Base-by-base conservation (phyloP, 2,329 filamentous ascomycete species). In the Phialophora chinensis region DNA sequence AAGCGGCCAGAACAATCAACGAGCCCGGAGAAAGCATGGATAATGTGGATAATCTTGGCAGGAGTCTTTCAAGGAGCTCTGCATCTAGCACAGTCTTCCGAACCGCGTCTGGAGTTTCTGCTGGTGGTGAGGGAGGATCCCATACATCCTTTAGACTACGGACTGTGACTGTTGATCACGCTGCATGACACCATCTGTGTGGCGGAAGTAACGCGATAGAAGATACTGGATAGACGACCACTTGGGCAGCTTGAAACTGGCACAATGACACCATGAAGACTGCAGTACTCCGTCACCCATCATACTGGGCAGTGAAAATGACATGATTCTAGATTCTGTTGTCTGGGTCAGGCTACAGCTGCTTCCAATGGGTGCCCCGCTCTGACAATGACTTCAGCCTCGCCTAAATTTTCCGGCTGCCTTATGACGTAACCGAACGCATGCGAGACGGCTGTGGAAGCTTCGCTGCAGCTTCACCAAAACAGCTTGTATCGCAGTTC, bases 51-150 rank as follows among this genome's bases (percentile, higher is more conserved):
- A 25, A 63, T n/a, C 3, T 42, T 44, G 52, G 59, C 17, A 44
- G 33, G 55, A 55, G 35, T 14, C 42, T 42, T n/a, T 61, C 63
- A 25, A 63, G 55, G 35, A 56, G 31, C 12, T 60, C 52, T 50
- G 59, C 57, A 42, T 88, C 87, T 4, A 88, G 85, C 1, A 89
- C 87, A 0, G 87, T 89, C 0, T 90, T 90, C 69, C 80, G 84
- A 8, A 89, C 87, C 0, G 83, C 83, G 1, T 85, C 83, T 31
- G 72, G 53, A 14, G 61, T 35, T 27, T 57, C 44, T 38, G 17
- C 14, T n/a, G 27, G 33, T 25, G 60, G 44, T 35, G 53, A 31
- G n/a, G 56, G 8, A 62, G 54, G 54, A 38, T 35, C 25, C 38
- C 65, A 49, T 29, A 54, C 44, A 29, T 25, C 62, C 6, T 44